Base-by-base conservation (phyloP, 441 rosid genomes). In the Euphorbia celastroides region DNA sequence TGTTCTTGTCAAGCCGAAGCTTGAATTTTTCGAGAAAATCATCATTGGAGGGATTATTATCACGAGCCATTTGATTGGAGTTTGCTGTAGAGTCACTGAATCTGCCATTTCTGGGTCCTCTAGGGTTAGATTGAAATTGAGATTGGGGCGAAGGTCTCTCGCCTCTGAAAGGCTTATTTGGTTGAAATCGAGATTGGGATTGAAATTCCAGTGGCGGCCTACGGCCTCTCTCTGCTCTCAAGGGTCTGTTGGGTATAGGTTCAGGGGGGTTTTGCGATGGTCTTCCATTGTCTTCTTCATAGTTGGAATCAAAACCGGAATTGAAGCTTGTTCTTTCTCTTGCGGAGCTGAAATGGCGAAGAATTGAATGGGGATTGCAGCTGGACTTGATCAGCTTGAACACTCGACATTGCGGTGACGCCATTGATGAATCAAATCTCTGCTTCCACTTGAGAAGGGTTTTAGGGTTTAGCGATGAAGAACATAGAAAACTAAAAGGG, bases 21-120 rank as follows among this genome's bases (percentile, higher is more conserved):
- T 83, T 86, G 82, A 89, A 88, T 62, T 82, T 84, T 36, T 86
- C 84, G 41, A 92, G 88, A 80, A 89, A 89, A 68, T 68, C 77
- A 26, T 75, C 80, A 54, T 86, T 87, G 17, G 51, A 28, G 12
- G 22, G 65, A 12, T 16, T 44, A 0, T 54, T 51, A 20, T 20
- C 27, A 27, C 50, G 32, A 36, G 16, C 12, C 14, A 36, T 27
- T 51, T 51, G 26, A 51, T 13, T 51, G 26, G 56, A 12, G 16
- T 44, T 44, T 13, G 50, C n/a, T 12, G 17, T 5, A 25, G 28
- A 31, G 9, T 36, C 42, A 23, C 5, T 6, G 14, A 48, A 51
- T 42, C 22, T 30, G 23, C 25, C 64, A 57, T 50, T 22, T 22
- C 44, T 67, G 57, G 64, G 44, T 20, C 46, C 27, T 46, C 64